These are phyloP conservation scores for Wickerhamiella lipophila DNA, from an alignment of 805 yeast species.

Conservation along the genomic window DNA sequence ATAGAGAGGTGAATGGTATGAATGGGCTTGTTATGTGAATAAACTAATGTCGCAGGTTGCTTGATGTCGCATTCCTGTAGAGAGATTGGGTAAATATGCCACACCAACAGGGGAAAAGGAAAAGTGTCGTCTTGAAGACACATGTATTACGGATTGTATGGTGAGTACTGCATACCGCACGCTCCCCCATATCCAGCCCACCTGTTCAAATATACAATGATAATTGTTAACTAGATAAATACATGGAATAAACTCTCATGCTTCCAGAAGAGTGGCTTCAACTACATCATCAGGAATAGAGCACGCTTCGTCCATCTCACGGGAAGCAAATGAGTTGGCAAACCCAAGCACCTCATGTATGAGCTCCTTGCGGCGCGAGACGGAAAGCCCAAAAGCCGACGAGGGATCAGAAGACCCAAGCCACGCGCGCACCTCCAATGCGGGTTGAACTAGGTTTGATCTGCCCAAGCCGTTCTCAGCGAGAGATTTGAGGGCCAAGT, in stretches of 20 bases:
- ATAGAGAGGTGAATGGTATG: neutral
- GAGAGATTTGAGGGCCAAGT: constrained; percentile 2
- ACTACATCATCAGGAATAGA: constrained; percentile 1
- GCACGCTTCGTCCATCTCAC: constrained; percentile 13
- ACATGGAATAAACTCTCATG: neutral
- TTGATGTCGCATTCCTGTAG: too few relatives aligned
- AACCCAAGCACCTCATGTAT: constrained; percentile 41
- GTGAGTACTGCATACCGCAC: too few relatives aligned
- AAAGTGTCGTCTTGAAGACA: too few relatives aligned
- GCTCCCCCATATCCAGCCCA: too few relatives aligned
- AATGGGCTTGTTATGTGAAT: too few relatives aligned
- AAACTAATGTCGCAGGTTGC: too few relatives aligned
- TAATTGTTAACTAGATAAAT: neutral
- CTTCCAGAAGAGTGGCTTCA: constrained; percentile 2
- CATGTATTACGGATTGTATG: too few relatives aligned
- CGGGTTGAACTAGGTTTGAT: neutral
- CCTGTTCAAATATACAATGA: too few relatives aligned
- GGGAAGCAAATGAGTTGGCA: constrained; percentile 5
- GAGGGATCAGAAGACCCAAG: constrained; percentile 1
- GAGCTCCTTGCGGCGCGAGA: constrained; percentile 40
- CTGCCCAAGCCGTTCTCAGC: constrained; percentile 6
- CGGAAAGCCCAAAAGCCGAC: constrained; percentile 26
- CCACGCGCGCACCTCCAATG: constrained; percentile 10
- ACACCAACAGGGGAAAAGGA: too few relatives aligned
- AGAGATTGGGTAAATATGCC: too few relatives aligned